Conservation (phyloP, 2,329 filamentous ascomycete genomes). For the Ophiocordyceps sinensis region DNA sequence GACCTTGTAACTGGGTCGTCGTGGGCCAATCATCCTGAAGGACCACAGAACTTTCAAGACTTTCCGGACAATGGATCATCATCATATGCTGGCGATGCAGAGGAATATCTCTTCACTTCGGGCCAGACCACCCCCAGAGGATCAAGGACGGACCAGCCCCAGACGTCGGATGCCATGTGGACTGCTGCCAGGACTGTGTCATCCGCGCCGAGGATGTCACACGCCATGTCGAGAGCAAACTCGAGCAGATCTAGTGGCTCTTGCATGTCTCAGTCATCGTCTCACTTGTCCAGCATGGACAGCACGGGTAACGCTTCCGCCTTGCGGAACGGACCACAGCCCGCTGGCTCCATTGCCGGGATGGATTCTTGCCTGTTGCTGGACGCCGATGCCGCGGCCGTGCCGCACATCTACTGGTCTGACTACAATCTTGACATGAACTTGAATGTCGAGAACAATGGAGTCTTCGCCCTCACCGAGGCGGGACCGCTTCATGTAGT, state of each 20-base stretch:
- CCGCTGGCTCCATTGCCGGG: constrained; percentile 25
- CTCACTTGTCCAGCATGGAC: constrained; percentile 36
- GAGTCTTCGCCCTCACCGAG: constrained; percentile 27
- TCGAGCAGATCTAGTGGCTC: constrained; percentile 25
- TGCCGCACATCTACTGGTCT: constrained; percentile 36
- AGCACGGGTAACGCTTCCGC: constrained; percentile 34
- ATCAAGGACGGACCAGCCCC: constrained; percentile 28
- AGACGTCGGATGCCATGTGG: constrained; percentile 35
- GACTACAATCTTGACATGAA: constrained; percentile 30
- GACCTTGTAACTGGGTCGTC: constrained; percentile 39
- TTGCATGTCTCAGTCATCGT: constrained; percentile 31
- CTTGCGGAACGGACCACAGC: constrained; percentile 25
- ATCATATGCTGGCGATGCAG: constrained; percentile 35
- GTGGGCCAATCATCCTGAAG: constrained; percentile 43
- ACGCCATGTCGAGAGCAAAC: constrained; percentile 24
- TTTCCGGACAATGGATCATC: constrained; percentile 35
- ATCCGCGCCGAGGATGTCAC: constrained; percentile 16
- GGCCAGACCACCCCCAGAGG: constrained; percentile 39
- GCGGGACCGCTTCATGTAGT: constrained; percentile 36
- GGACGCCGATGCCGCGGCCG: constrained; percentile 31
- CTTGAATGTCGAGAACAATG: constrained; percentile 26
- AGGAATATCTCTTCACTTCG: constrained; percentile 40
- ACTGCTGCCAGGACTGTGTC: constrained; percentile 21
- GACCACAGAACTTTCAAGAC: constrained; percentile 44
- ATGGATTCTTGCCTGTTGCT: constrained; percentile 37